phyloP scores from a whole-genome alignment of 2,329 filamentous ascomycete species.

The Phoma sp. region DNA sequence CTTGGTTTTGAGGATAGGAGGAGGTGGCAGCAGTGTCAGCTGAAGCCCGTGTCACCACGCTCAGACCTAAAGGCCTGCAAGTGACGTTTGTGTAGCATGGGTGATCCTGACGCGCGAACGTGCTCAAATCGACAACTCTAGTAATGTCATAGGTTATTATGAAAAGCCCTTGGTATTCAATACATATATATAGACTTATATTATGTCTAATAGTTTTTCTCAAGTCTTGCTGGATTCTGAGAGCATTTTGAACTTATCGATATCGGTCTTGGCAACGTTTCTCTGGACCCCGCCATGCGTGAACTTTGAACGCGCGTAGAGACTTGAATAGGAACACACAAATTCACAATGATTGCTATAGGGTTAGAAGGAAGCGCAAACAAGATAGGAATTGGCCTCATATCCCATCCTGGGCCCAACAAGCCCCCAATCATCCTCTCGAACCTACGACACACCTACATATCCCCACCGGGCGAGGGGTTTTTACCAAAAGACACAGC shows the following conservation, averaged over 20 bases:
- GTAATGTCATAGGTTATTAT: too few species aligned
- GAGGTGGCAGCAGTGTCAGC: slow-evolving; percentile 9
- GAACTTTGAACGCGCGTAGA: slow-evolving; percentile 17
- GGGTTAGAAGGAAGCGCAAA: slow-evolving; percentile 94
- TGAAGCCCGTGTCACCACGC: slow-evolving; percentile 10
- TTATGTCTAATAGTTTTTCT: too few species aligned
- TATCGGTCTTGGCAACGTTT: slow-evolving; percentile 20
- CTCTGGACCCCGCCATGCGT: slow-evolving; percentile 26
- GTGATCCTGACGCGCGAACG: neutral
- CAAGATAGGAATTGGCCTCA: slow-evolving; percentile 93
- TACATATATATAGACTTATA: too few species aligned
- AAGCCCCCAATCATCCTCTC: slow-evolving; percentile 69
- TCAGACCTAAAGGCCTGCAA: slow-evolving; percentile 5
- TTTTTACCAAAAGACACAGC: slow-evolving; percentile 98
- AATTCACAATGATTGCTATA: slow-evolving; percentile 65
- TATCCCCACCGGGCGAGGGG: slow-evolving; percentile 87
- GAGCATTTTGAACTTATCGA: slow-evolving; percentile 18
- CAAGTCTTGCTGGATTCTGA: too few species aligned
- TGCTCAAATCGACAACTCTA: neutral
- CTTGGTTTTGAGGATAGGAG: neutral
- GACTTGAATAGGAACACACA: neutral
- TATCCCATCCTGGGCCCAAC: slow-evolving; percentile 69
- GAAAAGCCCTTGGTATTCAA: too few species aligned
- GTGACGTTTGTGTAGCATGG: slow-evolving; percentile 1
- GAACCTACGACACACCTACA: slow-evolving; percentile 93